These are phyloP conservation scores for Oryza coarctata DNA, from an alignment of 176 grass and related monocot genomes.

Conservation along the genomic window DNA sequence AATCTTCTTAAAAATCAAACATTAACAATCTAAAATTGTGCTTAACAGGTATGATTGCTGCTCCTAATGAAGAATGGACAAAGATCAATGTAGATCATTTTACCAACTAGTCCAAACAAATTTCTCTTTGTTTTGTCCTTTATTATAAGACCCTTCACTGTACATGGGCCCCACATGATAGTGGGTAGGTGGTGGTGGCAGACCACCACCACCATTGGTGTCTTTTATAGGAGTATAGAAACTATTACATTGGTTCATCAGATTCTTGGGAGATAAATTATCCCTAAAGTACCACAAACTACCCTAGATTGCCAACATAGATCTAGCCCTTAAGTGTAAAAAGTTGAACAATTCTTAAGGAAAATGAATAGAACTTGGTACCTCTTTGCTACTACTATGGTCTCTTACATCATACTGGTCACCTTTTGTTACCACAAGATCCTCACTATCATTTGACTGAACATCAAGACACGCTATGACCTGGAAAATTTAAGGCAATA, in stretches of 20 bases:
- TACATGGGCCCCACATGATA: too few species aligned
- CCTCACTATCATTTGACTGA: constrained; percentile 90
- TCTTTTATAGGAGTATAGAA: too few species aligned
- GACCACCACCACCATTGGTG: too few species aligned
- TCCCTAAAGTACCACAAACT: not conserved
- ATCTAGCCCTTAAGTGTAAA: constrained; percentile 21
- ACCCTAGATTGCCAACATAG: not conserved
- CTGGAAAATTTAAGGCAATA: constrained; percentile 47
- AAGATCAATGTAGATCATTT: too few species aligned
- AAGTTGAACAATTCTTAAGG: not conserved
- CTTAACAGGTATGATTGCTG: too few species aligned
- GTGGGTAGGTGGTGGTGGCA: too few species aligned
- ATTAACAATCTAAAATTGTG: too few species aligned
- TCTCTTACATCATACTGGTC: constrained; percentile 99
- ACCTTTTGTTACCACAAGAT: constrained; percentile 99
- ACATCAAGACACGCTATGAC: constrained; percentile 99
- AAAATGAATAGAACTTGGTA: constrained; percentile 24
- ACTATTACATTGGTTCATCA: not conserved
- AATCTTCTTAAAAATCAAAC: too few species aligned
- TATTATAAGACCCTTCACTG: too few species aligned
- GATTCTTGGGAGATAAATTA: constrained; percentile 25
- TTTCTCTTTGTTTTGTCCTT: too few species aligned
- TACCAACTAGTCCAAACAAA: too few species aligned
- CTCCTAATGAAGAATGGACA: too few species aligned
- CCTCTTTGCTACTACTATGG: constrained; percentile 69